Base-by-base conservation (phyloP, 495 filamentous ascomycete species). In the Chaetomium tenue region DNA sequence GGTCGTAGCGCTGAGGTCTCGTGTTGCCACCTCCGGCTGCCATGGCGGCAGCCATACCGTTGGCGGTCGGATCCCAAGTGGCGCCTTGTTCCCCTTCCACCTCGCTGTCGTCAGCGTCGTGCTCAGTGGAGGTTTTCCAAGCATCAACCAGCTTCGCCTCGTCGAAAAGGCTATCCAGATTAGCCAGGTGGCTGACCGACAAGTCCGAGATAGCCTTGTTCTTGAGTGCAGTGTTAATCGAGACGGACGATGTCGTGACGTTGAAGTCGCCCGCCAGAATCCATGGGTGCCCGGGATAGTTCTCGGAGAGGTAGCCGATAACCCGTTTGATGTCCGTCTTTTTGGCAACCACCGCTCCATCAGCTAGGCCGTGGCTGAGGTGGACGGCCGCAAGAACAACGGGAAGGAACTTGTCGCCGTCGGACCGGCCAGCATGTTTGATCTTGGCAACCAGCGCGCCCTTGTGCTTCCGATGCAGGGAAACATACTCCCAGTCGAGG, bases 261-360 rank as follows among this genome's bases (percentile, higher is more conserved):
- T 87, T 87, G 71, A 86, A 84, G 68, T 87, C 85, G 2, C 85
- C 85, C 2, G 80, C 84, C 33, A 87, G 60, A 47, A 87, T 76
- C 76, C 78, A 84, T 23, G 77, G 72, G 61, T 78, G 75, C 0
- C 56, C 33, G 26, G 70, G 58, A 52, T 82, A 78, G 3, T 48
- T 48, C 1, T 54, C 48, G 1, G 66, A 68, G 15, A 87, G 62
- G 65, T 84, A 75, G n/a, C 60, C 62, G 12, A 81, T 65, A 15
- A 86, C 30, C 40, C 70, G 72, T 52, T 75, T 71, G 37, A 86
- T 66, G 57, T 87, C 83, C 0, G 63, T 47, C 58, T 77, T 78
- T 67, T 85, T 86, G 16, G 79, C 72, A 0, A 75, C 74, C 18
- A 87, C 75, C 11, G 83, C 78, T 4, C 74, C 78, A 57, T 88